Conservation (phyloP, 2,329 filamentous ascomycete genomes). For the Cordyceps javanica region DNA sequence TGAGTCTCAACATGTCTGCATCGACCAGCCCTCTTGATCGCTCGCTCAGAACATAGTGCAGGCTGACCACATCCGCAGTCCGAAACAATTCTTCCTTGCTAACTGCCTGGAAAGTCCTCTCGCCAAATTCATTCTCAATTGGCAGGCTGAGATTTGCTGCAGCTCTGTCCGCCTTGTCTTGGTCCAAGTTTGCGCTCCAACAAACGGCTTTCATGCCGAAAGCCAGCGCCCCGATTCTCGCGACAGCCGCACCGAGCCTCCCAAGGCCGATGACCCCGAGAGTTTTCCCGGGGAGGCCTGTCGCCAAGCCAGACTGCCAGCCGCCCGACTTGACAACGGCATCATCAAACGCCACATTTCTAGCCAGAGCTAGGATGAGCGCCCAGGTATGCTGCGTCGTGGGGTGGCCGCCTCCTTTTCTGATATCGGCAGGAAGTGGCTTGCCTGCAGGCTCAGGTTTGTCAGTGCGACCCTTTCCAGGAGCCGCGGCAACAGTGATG, state of each 20-base stretch:
- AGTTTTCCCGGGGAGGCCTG: constrained; percentile 52
- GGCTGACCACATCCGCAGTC: constrained; percentile 56
- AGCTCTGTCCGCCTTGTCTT: constrained; percentile 53
- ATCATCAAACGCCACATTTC: constrained; percentile 55
- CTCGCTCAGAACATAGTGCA: constrained; percentile 63
- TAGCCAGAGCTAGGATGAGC: constrained; percentile 49
- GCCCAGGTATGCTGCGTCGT: constrained; percentile 54
- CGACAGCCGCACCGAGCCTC: constrained; percentile 53
- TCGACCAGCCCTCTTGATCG: constrained; percentile 56
- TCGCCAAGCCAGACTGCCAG: constrained; percentile 55
- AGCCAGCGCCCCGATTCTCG: constrained; percentile 49
- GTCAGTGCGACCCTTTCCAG: constrained; percentile 26
- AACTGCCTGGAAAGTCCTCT: constrained; percentile 51
- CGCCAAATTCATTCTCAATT: constrained; percentile 38
- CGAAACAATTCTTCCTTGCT: constrained; percentile 58
- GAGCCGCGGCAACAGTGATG: constrained; percentile 47
- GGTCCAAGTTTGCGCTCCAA: constrained; percentile 60
- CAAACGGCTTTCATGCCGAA: constrained; percentile 61
- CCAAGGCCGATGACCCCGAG: constrained; percentile 58
- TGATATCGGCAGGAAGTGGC: constrained; percentile 19
- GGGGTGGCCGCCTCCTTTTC: constrained; percentile 31
- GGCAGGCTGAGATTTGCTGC: constrained; percentile 51
- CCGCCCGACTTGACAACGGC: constrained; percentile 44
- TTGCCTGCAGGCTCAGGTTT: constrained; percentile 3
- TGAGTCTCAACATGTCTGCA: constrained; percentile 45